Conservation (phyloP, 2,329 filamentous ascomycete species). For the Fusarium heterosporum region DNA sequence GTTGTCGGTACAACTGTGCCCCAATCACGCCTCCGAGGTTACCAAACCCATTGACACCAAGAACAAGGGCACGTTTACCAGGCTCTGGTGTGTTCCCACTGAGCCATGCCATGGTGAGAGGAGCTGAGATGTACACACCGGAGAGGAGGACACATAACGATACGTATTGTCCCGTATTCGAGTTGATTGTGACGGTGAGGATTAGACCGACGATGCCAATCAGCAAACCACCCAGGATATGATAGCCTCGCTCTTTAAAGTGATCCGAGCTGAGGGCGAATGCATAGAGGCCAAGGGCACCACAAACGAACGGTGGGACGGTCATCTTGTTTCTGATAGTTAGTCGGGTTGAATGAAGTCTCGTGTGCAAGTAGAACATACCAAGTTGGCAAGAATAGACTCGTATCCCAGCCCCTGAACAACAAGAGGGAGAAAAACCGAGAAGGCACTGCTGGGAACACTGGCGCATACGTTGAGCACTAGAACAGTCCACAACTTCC, state of each 20-base stretch:
- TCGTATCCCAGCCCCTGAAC: conserved; percentile 46
- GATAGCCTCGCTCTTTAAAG: conserved; percentile 43
- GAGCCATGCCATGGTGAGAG: conserved; percentile 46
- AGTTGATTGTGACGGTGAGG: conserved; percentile 42
- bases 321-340: conserved; percentile 40
- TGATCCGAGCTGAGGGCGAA: conserved; percentile 46
- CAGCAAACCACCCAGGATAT: conserved; percentile 43
- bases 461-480: conserved; percentile 46
- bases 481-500: conserved; percentile 46
- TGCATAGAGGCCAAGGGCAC: conserved; percentile 44
- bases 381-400: conserved; percentile 45
- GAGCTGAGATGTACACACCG: conserved; percentile 45
- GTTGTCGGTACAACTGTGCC: conserved; percentile 43
- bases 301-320: conserved; percentile 46
- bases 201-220: conserved; percentile 42
- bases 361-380: conserved; percentile 10
- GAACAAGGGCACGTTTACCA: conserved; percentile 45
- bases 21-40: conserved; percentile 46
- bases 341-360: neutral
- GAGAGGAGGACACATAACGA: conserved; percentile 45
- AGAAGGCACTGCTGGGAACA: conserved; percentile 46
- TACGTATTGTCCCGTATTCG: conserved; percentile 40
- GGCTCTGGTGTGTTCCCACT: conserved; percentile 48
- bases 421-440: conserved; percentile 46
- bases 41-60: conserved; percentile 47